Base-by-base conservation (phyloP, 2,329 filamentous ascomycete species). In the Colletotrichum melonis region DNA sequence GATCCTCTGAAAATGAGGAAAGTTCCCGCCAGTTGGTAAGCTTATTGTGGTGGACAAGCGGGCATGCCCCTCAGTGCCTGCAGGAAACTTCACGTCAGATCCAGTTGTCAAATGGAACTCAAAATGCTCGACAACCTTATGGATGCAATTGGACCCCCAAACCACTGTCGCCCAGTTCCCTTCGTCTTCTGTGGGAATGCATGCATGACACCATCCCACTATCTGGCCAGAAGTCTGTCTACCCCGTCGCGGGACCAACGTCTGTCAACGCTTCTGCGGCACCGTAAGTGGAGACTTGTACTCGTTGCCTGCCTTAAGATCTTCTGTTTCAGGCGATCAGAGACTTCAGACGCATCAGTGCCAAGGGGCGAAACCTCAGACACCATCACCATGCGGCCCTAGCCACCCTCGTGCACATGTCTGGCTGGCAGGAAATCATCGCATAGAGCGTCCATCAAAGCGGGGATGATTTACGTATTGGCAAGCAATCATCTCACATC, bases 311-410 rank as follows among this genome's bases (percentile, higher is more conserved):
- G 57, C 59, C 55, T 59, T 38, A n/a, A 56, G 59, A 70, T 73
- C 54, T 73, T 24, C 54, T 35, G 70, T 73, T 73, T 73, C 70
- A 73, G 66, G 69, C 26, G 46, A 73, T 70, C 55, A 35, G 24
- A 73, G 66, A 65, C 66, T 73, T 70, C 70, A 73, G 70, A 73
- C 70, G 66, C 70, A 73, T 64, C 42, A 64, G 52, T 60, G 59
- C 66, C 55, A 46, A 63, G 63, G 26, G 52, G 57, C 28, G 19
- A 57, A n/a, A 57, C 35, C 56, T 63, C 63, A 57, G 63, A 68
- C 57, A 14, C 52, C 14, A 49, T 68, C 64, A 42, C 64, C n/a
- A 46, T 46, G 59, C 26, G 66, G 57, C 28, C 70, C 16, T 56
- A 49, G 66, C 59, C 59, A 73, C 26, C 60, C 70, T 60, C 30